Base-by-base conservation (phyloP, 1,284 basidiomycete genomes). In the Rhizoctonia solani region DNA sequence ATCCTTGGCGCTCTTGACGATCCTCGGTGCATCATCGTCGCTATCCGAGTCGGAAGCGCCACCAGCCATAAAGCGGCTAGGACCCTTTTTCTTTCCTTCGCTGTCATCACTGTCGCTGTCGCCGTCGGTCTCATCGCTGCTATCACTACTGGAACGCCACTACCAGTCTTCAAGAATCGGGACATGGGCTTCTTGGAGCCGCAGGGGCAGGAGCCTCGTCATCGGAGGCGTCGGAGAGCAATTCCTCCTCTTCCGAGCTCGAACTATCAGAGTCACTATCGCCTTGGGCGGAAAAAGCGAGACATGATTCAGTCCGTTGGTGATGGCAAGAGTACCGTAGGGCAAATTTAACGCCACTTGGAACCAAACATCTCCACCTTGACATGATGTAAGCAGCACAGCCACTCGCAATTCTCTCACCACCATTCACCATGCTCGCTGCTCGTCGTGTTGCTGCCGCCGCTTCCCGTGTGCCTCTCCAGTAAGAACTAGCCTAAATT, bases 1-100 rank as follows among this genome's bases (percentile, higher is more conserved):
- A 77, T 93, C 91, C 74, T 88, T 88, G 46, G 93, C 94, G 74
- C 90, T 93, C 76, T 92, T 91, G 63, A 92, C 87, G 37, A 90
- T 83, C 54, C 83, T 81, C 74, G 83, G 86, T 67, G 83, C 85
- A 52, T 89, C 89, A 68, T 86, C 86, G 46, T 84, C 86, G 41
- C 85, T 86, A 34, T 87, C 87, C 27, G 84, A 85, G 44, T 85
- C 85, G 23, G 82, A 83, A 66, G 84, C 86, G 52, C 80, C 81
- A 65, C 82, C 70, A 71, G 73, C 72, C 25, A 75, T 82, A 80
- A 74, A 81, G 74, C 73, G 81, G 73, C 79, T 49, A 8, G 65
- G 54, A 34, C 82, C 75, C 74, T 81, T 79, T 80, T 81, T 37
- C 39, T 69, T 78, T 72, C 76, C 69, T 59, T 80, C 71, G 70